Percentiles rank a stretch among this genome's conserved stretches.
Conservation (phyloP, 2,329 filamentous ascomycete species). For the Colletotrichum horii region DNA sequence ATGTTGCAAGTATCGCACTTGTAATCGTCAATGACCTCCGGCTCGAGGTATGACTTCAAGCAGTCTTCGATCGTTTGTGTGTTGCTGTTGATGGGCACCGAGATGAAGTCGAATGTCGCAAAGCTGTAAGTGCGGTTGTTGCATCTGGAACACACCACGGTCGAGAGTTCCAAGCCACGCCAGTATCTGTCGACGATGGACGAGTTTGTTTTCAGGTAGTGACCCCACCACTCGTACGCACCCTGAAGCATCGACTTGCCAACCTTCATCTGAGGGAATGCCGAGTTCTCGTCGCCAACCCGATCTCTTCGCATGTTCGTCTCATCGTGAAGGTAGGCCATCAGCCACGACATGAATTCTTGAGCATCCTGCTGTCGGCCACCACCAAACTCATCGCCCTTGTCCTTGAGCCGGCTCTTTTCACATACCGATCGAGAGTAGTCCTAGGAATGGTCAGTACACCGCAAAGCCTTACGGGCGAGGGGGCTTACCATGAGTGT, state of each 20-base stretch:
- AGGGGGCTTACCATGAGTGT: slow-evolving; percentile 59
- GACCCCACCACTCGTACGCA: slow-evolving; percentile 76
- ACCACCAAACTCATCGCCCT: slow-evolving; percentile 66
- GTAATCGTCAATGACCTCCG: slow-evolving; percentile 71
- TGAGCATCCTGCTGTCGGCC: slow-evolving; percentile 86
- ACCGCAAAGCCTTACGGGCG: accelerated
- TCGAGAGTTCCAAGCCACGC: slow-evolving; percentile 76
- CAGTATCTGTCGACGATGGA: slow-evolving; percentile 84
- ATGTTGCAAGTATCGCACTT: slow-evolving; percentile 78
- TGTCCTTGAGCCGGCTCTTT: slow-evolving; percentile 31
- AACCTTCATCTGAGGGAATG: slow-evolving; percentile 34
- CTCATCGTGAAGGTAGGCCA: slow-evolving; percentile 85
- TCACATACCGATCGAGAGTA: slow-evolving; percentile 46
- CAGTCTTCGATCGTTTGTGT: slow-evolving; percentile 61
- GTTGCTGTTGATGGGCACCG: slow-evolving; percentile 42
- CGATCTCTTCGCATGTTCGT: slow-evolving; percentile 65
- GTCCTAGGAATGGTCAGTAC: slow-evolving; percentile 45
- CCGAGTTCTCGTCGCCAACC: slow-evolving; percentile 19
- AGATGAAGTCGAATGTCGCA: slow-evolving; percentile 59
- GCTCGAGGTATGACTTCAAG: slow-evolving; percentile 70
- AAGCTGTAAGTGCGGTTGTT: slow-evolving; percentile 53
- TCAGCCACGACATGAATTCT: slow-evolving; percentile 85
- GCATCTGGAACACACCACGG: slow-evolving; percentile 69
- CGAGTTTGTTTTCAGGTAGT: slow-evolving; percentile 70
- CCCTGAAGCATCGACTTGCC: slow-evolving; percentile 51